A percentile compares a stretch with the other conserved stretches of the same genome.
Conservation (phyloP, 2,329 filamentous ascomycete genomes). For the Periconia sp. region DNA sequence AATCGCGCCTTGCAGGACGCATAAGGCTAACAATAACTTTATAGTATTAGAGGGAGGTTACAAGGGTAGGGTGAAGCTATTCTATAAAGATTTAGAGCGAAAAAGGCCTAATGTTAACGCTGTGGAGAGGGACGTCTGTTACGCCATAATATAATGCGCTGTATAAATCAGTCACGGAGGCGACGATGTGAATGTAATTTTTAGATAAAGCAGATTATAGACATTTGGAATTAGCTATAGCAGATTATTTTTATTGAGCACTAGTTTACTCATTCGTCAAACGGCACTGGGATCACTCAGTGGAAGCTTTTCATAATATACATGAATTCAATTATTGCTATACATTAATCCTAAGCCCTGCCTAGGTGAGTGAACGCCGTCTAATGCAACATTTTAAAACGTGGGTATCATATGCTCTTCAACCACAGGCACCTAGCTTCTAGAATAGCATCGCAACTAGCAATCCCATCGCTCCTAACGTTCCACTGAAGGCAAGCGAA, state of each 20-base stretch:
- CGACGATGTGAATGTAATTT: neutral
- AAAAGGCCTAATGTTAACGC: neutral
- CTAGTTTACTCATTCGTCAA: too few species aligned
- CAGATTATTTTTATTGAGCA: neutral
- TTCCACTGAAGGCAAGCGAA: constrained; percentile 11
- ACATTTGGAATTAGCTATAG: neutral
- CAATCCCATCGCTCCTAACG: constrained; percentile 14
- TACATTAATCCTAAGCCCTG: too few species aligned
- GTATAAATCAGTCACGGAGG: neutral
- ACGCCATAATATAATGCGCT: neutral
- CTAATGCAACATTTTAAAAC: too few species aligned
- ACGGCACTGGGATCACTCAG: too few species aligned
- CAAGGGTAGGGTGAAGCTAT: neutral
- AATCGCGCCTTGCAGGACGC: neutral
- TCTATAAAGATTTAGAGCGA: neutral
- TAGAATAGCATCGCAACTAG: constrained; percentile 19
- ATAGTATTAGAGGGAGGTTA: neutral
- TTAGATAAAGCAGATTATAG: neutral
- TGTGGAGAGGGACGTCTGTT: neutral
- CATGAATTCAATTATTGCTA: too few species aligned
- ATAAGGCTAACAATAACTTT: neutral
- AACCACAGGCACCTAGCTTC: neutral
- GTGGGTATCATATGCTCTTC: neutral
- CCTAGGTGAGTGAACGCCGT: too few species aligned
- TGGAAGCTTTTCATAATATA: too few species aligned